Conservation (phyloP, 1,284 basidiomycete genomes). For the Dichomitus squalens region DNA sequence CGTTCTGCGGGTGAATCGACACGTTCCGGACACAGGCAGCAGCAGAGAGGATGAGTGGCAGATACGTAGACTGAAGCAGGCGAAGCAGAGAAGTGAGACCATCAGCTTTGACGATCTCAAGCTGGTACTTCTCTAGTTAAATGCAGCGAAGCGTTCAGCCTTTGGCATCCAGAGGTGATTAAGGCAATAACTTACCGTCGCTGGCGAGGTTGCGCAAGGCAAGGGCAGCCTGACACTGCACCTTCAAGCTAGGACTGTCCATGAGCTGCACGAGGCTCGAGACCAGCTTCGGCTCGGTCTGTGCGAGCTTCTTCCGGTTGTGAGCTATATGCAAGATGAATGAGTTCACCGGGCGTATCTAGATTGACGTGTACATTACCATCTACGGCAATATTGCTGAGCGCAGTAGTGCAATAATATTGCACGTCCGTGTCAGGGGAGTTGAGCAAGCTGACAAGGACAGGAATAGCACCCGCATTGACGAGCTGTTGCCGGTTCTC, state of each 20-base stretch:
- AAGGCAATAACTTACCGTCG: slow-evolving; percentile 67
- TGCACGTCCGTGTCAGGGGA: slow-evolving; percentile 99
- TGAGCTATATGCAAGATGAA: slow-evolving; percentile 45
- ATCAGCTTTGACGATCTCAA: slow-evolving; percentile 97
- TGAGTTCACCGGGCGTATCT: neutral
- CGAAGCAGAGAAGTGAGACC: slow-evolving; percentile 93
- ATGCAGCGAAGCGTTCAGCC: neutral
- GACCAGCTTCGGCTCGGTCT: slow-evolving; percentile 94
- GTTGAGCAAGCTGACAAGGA: slow-evolving; percentile 93
- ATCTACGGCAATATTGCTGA: slow-evolving; percentile 98
- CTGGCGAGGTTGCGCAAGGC: slow-evolving; percentile 96
- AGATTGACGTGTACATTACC: slow-evolving; percentile 45
- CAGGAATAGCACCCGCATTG: slow-evolving; percentile 97
- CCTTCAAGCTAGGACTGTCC: slow-evolving; percentile 97
- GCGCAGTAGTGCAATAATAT: slow-evolving; percentile 98
- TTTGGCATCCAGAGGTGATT: neutral
- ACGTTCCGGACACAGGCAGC: slow-evolving; percentile 99
- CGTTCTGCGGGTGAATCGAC: slow-evolving; percentile 98
- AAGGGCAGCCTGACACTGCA: slow-evolving; percentile 98
- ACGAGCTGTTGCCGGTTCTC: slow-evolving; percentile 99
- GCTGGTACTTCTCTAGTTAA: slow-evolving; percentile 91
- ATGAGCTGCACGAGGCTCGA: slow-evolving; percentile 94
- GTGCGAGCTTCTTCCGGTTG: slow-evolving; percentile 95
- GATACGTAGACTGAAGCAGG: slow-evolving; percentile 94
- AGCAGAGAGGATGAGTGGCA: slow-evolving; percentile 98